These are phyloP conservation scores for Psilocybe mexicana DNA, from an alignment of 1,284 basidiomycete genomes.

Conservation along the genomic window DNA sequence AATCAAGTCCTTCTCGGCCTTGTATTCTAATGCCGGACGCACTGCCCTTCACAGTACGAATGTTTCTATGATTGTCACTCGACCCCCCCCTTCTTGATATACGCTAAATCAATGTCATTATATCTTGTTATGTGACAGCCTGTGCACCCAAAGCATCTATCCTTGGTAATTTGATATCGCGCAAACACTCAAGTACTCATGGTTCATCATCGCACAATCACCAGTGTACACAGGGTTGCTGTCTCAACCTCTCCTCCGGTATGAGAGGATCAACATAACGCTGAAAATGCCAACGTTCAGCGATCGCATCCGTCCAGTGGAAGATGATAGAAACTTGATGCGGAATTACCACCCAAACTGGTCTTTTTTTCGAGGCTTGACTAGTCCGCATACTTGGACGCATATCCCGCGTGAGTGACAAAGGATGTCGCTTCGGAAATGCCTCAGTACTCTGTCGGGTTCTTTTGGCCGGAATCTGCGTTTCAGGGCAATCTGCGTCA, in stretches of 20 bases:
- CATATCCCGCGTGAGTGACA: not conserved
- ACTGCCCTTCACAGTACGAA: not conserved
- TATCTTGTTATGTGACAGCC: not conserved
- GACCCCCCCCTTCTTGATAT: not conserved
- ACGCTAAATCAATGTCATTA: not conserved
- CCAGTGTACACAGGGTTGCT: not conserved
- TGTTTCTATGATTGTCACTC: not conserved
- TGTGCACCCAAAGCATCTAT: not conserved
- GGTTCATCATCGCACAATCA: not conserved
- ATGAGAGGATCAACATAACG: not conserved
- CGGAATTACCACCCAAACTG: not conserved
- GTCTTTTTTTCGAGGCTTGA: not conserved
- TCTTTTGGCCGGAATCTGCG: not conserved
- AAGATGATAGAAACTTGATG: not conserved
- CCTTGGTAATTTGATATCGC: not conserved
- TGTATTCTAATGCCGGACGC: not conserved
- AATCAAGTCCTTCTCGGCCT: not conserved
- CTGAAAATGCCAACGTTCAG: not conserved
- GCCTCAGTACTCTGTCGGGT: not conserved
- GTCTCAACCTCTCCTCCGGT: not conserved
- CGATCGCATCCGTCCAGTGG: not conserved
- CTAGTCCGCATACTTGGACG: not conserved
- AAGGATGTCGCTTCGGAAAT: not conserved
- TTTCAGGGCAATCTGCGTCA: not conserved
- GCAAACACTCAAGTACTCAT: not conserved